These are phyloP conservation scores for Ophiocordyceps sinensis DNA, from an alignment of 2,329 filamentous ascomycete species.

Conservation along the genomic window DNA sequence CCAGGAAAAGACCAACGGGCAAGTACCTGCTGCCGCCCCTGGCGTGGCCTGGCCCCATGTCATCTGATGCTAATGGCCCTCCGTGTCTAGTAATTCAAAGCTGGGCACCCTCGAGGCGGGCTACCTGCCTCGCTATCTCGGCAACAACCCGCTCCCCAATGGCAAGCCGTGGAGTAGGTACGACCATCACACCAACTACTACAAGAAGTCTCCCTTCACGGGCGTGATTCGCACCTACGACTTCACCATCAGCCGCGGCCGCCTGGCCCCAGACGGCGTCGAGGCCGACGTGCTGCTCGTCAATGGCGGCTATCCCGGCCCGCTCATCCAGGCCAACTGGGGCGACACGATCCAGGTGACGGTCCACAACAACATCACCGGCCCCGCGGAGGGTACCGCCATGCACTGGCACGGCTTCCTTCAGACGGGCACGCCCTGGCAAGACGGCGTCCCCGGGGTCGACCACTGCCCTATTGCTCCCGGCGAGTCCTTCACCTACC, in stretches of 20 bases:
- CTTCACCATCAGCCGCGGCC: slow-evolving; percentile 34
- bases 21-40: no score
- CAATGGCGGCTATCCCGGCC: slow-evolving; percentile 53
- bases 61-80: no score
- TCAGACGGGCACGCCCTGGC: slow-evolving; percentile 32
- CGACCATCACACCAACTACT: slow-evolving; percentile 33
- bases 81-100: no score
- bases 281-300: slow-evolving; percentile 39
- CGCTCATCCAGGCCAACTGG: slow-evolving; percentile 49
- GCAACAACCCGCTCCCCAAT: slow-evolving; percentile 31
- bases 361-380: slow-evolving; percentile 52
- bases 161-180: slow-evolving; percentile 37
- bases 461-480: slow-evolving; percentile 54
- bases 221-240: slow-evolving; percentile 41
- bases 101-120: no score
- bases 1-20: no score
- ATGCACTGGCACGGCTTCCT: slow-evolving; percentile 42
- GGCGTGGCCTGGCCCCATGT: no score
- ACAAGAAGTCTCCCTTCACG: slow-evolving; percentile 31
- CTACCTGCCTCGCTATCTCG: slow-evolving; percentile 11
- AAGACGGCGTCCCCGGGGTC: slow-evolving; percentile 37
- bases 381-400: slow-evolving; percentile 28
- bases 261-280: slow-evolving; percentile 43
- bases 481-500: slow-evolving; percentile 37
- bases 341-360: slow-evolving; percentile 49